These are phyloP conservation scores for Ceratobasidium sp. DNA, from an alignment of 1,284 basidiomycete species.

Conservation along the genomic window DNA sequence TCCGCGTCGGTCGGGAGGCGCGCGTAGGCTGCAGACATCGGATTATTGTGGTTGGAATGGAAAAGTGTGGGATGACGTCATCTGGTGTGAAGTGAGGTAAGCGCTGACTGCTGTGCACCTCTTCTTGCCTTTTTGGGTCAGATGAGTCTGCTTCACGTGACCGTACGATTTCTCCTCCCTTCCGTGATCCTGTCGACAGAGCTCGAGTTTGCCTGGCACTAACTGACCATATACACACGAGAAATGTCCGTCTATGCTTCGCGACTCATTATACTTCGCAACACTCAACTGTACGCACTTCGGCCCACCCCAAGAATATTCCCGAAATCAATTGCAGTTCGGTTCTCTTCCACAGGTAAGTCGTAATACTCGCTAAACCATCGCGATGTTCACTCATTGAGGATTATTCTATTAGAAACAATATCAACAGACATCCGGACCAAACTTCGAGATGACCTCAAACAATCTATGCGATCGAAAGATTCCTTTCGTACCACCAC, in stretches of 20 bases:
- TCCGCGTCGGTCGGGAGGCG: constrained; percentile 37
- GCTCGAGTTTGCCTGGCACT: no score
- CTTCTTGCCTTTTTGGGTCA: not conserved
- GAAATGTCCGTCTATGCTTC: not conserved
- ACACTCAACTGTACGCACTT: not conserved
- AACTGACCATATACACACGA: no score
- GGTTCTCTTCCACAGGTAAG: constrained; percentile 7
- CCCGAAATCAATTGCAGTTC: not conserved
- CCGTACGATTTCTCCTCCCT: no score
- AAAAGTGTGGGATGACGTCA: constrained; percentile 22
- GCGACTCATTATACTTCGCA: not conserved
- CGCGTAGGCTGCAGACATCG: constrained; percentile 29
- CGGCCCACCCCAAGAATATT: not conserved
- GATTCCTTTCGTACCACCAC: constrained; percentile 48
- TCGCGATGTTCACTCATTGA: not conserved
- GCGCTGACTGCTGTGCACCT: not conserved
- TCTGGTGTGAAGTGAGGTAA: not conserved
- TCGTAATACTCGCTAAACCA: not conserved
- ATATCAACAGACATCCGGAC: constrained; percentile 36
- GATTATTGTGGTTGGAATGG: not conserved
- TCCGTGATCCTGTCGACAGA: no score
- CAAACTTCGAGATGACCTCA: constrained; percentile 48
- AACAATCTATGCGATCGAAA: constrained; percentile 50
- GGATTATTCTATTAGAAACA: not conserved
- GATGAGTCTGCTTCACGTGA: no score